phyloP scores from a whole-genome alignment of 305 asterid genomes.

The Striga hermonthica region DNA sequence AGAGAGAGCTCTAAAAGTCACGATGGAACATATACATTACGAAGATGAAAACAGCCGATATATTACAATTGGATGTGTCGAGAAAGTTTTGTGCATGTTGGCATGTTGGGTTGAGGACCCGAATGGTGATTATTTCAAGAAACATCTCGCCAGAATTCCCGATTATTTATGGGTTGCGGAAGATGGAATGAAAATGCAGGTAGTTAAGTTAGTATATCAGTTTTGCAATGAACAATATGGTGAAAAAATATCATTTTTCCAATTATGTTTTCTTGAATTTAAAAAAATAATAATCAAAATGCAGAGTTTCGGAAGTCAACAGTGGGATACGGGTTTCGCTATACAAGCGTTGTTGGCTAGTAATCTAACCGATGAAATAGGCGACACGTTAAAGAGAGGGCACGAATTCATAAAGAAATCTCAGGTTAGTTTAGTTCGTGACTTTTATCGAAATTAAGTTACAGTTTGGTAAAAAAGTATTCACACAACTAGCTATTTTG shows the following conservation, averaged over 20 bases:
- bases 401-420: slow-evolving; percentile 54
- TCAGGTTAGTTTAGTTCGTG: slow-evolving; percentile 37
- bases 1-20: slow-evolving; percentile 55
- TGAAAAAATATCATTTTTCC: too few species aligned
- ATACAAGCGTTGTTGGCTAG: slow-evolving; percentile 64
- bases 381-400: slow-evolving; percentile 45
- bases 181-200: slow-evolving; percentile 94
- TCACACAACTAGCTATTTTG: not conserved
- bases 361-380: slow-evolving; percentile 46
- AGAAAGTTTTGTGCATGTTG: slow-evolving; percentile 39
- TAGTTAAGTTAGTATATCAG: slow-evolving; percentile 7
- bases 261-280: too few species aligned
- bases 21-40: slow-evolving; percentile 69
- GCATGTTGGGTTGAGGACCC: slow-evolving; percentile 89
- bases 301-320: slow-evolving; percentile 72
- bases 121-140: slow-evolving; percentile 59
- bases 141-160: slow-evolving; percentile 71
- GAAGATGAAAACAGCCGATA: slow-evolving; percentile 78
- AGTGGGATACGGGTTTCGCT: slow-evolving; percentile 68
- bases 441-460: not conserved
- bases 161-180: slow-evolving; percentile 78
- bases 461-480: not conserved
- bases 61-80: slow-evolving; percentile 59
- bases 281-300: slow-evolving; percentile 6
- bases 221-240: too few species aligned